These are phyloP conservation scores for Diaporthe humulicola DNA, from an alignment of 2,329 filamentous ascomycete genomes.

Conservation along the genomic window DNA sequence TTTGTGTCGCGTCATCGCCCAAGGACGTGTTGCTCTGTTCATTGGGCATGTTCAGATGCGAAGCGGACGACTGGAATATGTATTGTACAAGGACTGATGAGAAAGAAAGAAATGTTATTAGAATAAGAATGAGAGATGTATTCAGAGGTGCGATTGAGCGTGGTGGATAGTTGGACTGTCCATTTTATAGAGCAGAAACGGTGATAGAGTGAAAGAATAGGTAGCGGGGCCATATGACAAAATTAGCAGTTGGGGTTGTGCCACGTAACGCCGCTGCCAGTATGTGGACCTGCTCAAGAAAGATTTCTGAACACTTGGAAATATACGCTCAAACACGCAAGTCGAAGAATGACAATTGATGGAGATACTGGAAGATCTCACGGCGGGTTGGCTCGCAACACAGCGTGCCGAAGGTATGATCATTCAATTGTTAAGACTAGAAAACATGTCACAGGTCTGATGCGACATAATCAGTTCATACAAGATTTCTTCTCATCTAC, in stretches of 20 bases:
- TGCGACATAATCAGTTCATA: too few species aligned
- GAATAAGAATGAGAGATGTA: neutral
- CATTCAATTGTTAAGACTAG: too few species aligned
- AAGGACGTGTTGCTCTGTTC: constrained; percentile 12
- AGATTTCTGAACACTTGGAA: too few species aligned
- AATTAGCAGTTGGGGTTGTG: neutral
- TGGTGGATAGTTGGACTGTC: neutral
- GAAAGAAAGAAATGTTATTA: neutral
- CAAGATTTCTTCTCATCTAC: too few species aligned
- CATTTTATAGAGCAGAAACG: neutral
- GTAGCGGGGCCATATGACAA: neutral
- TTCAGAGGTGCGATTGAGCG: neutral
- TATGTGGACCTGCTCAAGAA: too few species aligned
- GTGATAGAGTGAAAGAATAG: neutral
- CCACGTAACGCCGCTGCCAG: neutral
- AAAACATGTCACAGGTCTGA: too few species aligned
- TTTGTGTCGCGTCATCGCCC: neutral
- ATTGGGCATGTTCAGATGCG: neutral
- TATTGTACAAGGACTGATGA: neutral
- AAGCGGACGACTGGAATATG: neutral
- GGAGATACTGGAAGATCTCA: too few species aligned
- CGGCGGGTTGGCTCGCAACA: too few species aligned
- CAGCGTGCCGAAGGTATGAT: too few species aligned
- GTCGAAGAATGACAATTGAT: too few species aligned
- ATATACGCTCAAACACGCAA: too few species aligned